These are phyloP conservation scores for Penicillium olsonii DNA, from an alignment of 2,329 filamentous ascomycete species.

Conservation along the genomic window DNA sequence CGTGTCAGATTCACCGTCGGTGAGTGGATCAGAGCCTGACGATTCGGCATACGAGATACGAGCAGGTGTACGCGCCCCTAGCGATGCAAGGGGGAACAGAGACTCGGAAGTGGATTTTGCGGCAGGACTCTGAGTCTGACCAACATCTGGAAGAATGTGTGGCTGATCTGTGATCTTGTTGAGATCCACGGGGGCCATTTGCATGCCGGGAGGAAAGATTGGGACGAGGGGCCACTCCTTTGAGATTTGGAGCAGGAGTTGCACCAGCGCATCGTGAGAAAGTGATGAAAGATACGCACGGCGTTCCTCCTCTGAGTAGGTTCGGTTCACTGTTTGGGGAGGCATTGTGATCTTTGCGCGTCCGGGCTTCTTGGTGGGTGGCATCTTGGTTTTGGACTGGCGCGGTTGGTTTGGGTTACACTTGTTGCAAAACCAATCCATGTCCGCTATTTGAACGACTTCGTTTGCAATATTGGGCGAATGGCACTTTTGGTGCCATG, in stretches of 20 bases:
- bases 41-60: constrained; percentile 3
- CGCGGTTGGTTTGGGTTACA: constrained; percentile 57
- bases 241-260: constrained; percentile 64
- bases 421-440: constrained; percentile 70
- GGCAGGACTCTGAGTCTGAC: constrained; percentile 1
- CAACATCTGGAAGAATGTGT: neutral
- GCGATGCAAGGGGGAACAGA: neutral
- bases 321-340: constrained; percentile 26
- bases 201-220: constrained; percentile 57
- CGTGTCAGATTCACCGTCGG: constrained; percentile 3
- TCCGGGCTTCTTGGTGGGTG: constrained; percentile 20
- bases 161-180: neutral
- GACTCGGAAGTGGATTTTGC: neutral
- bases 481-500: constrained; percentile 83
- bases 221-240: constrained; percentile 65
- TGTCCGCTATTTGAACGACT: constrained; percentile 65
- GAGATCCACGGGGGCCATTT: constrained; percentile 4
- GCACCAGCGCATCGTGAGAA: constrained; percentile 62
- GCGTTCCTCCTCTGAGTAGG: constrained; percentile 52
- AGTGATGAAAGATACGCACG: constrained; percentile 64
- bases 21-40: constrained; percentile 4
- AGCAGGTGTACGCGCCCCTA: neutral
- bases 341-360: constrained; percentile 8
- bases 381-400: constrained; percentile 37
- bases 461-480: constrained; percentile 71